Percentiles rank a stretch among this genome's conserved stretches.
Conservation (phyloP, 805 yeast species). For the Saccharomyces paradoxus region DNA sequence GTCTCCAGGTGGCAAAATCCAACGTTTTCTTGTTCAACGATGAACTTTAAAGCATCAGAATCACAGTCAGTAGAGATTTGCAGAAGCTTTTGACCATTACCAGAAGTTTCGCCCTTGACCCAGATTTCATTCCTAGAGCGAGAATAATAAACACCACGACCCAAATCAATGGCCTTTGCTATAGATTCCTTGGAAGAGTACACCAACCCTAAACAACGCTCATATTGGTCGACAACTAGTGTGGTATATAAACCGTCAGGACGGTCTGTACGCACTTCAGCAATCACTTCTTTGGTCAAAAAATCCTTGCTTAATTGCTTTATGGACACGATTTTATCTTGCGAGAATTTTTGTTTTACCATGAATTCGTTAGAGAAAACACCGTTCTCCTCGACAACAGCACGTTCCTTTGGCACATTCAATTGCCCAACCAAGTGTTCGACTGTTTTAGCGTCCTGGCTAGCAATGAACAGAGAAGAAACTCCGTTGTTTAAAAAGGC, state of each 20-base stretch:
- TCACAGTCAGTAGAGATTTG: conserved; percentile 79
- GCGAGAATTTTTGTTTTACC: conserved; percentile 8
- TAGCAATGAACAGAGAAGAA: conserved; percentile 35
- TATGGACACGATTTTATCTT: conserved; percentile 3
- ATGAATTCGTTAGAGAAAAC: conserved; percentile 14
- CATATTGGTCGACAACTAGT: conserved; percentile 59
- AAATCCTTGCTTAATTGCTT: conserved; percentile 2
- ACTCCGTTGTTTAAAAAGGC: conserved; percentile 58
- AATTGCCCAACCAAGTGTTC: conserved; percentile 32
- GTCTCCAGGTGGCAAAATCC: conserved; percentile 87
- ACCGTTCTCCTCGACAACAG: conserved; percentile 28
- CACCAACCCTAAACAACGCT: conserved; percentile 79
- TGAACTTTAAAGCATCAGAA: conserved; percentile 79
- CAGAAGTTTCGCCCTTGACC: conserved; percentile 95
- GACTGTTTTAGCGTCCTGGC: conserved; percentile 10
- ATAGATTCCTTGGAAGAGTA: conserved; percentile 83
- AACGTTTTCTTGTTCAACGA: conserved; percentile 61
- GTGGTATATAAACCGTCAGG: conserved; percentile 81
- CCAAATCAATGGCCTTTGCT: conserved; percentile 67
- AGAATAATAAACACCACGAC: conserved; percentile 88
- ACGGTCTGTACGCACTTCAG: conserved; percentile 68
- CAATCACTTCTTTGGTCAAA: conserved; percentile 30
- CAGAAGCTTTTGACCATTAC: conserved; percentile 77
- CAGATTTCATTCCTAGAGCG: conserved; percentile 82
- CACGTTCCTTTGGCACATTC: conserved; percentile 47